A percentile compares a stretch with the other conserved stretches of the same genome.
Conservation (phyloP, 768 basidiomycete genomes). For the Trametes coccinea region DNA sequence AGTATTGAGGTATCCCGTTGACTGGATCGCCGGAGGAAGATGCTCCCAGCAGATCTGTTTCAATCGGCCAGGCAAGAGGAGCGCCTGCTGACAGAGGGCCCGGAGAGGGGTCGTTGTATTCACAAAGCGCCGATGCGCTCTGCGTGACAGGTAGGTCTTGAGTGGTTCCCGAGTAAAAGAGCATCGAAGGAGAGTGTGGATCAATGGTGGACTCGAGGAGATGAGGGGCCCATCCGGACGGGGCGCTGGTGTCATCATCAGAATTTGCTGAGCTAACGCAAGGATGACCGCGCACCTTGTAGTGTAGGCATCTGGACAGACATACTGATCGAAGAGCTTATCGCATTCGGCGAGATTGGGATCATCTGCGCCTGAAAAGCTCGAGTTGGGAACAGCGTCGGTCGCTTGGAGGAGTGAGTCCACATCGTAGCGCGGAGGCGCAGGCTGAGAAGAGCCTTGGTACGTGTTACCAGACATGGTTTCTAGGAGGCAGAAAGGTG, state of each 20-base stretch:
- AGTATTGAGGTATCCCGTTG: no score
- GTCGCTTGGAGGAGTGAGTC: not conserved
- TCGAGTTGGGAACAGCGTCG: not conserved
- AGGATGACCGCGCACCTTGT: not conserved
- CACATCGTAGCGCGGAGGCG: not conserved
- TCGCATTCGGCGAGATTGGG: no score
- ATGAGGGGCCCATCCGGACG: not conserved
- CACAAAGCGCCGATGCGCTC: not conserved
- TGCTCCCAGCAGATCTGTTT: no score
- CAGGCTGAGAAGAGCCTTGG: not conserved
- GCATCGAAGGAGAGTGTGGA: not conserved
- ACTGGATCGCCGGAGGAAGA: no score
- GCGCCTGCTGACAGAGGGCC: no score
- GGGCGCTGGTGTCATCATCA: not conserved
- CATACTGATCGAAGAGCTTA: not conserved
- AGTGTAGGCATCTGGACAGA: not conserved
- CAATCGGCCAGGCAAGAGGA: no score
- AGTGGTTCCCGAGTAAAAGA: not conserved
- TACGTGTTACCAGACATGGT: not conserved
- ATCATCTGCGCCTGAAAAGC: not conserved
- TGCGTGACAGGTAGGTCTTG: not conserved
- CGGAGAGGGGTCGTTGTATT: not conserved
- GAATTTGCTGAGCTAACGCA: not conserved
- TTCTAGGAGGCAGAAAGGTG: not conserved
- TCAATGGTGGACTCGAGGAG: not conserved